Evolutionary conservation across 2,329 filamentous ascomycete species (phyloP).

Genomic region (Fusarium incarnatum): DNA sequence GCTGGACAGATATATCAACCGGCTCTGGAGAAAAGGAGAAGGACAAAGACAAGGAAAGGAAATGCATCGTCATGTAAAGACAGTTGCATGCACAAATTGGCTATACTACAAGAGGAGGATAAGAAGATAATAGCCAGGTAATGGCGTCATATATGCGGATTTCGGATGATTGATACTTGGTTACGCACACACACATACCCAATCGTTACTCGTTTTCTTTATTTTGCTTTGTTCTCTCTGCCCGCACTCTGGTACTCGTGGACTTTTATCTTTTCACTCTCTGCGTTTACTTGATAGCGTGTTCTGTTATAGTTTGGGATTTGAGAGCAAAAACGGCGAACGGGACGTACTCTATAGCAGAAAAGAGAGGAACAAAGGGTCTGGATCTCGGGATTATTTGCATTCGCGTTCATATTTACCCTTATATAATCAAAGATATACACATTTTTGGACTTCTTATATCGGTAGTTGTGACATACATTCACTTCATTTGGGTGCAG

Average conservation of each 20-base stretch:
- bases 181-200: slow-evolving; percentile 40
- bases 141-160: slow-evolving; percentile 7
- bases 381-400: neutral
- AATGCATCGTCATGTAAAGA: slow-evolving; percentile 65
- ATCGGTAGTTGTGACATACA: neutral
- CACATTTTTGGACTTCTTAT: neutral
- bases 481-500: neutral
- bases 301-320: slow-evolving; percentile 26
- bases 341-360: slow-evolving; percentile 1
- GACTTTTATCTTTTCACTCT: slow-evolving; percentile 26
- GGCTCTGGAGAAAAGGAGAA: slow-evolving; percentile 44
- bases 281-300: slow-evolving; percentile 32
- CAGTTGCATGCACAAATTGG: slow-evolving; percentile 5
- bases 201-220: slow-evolving; percentile 29
- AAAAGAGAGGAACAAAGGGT: slow-evolving; percentile 1
- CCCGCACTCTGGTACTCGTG: neutral
- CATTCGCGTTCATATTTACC: neutral
- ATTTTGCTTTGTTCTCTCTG: slow-evolving; percentile 9
- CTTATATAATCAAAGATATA: slow-evolving; percentile 5
- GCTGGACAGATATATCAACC: slow-evolving; percentile 65
- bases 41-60: slow-evolving; percentile 60
- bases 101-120: neutral
- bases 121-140: slow-evolving; percentile 19
- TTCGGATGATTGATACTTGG: slow-evolving; percentile 12
- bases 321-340: slow-evolving; percentile 29